phyloP scores from a whole-genome alignment of 306 rosid species.

The Castanea crenata region DNA sequence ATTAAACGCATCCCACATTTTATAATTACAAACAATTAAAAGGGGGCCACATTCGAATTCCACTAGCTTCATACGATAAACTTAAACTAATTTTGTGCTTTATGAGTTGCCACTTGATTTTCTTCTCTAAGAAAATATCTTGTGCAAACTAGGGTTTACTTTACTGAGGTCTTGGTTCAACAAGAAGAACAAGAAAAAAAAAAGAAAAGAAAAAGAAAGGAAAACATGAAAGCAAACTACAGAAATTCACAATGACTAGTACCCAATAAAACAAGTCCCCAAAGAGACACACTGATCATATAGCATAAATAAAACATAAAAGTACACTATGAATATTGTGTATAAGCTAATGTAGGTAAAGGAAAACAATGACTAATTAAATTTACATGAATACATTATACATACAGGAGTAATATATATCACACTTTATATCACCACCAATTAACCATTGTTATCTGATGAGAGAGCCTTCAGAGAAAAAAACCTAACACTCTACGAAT shows the following conservation, averaged over 20 bases:
- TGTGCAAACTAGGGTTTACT: background rate
- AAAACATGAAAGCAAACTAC: background rate
- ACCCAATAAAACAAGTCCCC: background rate
- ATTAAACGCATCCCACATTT: background rate
- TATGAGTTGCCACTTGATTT: background rate
- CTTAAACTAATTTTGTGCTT: background rate
- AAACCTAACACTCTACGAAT: slow-evolving; percentile 15
- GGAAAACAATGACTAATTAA: background rate
- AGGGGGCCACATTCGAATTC: background rate
- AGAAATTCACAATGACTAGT: background rate
- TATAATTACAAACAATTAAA: background rate
- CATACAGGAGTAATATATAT: background rate
- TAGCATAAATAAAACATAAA: background rate
- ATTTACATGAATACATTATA: slow-evolving; percentile 24
- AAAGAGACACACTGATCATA: background rate
- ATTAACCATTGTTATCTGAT: slow-evolving; percentile 18
- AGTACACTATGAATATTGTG: background rate
- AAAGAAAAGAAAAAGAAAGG: background rate
- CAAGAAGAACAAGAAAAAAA: background rate
- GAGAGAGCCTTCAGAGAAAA: slow-evolving; percentile 4
- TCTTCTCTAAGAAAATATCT: background rate
- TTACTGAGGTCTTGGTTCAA: no score
- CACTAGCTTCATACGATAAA: background rate
- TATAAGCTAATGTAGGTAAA: background rate
- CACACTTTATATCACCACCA: slow-evolving; percentile 18